Evolutionary conservation across 768 basidiomycete species (phyloP).

Genomic region (Lentinus tigrinus): DNA sequence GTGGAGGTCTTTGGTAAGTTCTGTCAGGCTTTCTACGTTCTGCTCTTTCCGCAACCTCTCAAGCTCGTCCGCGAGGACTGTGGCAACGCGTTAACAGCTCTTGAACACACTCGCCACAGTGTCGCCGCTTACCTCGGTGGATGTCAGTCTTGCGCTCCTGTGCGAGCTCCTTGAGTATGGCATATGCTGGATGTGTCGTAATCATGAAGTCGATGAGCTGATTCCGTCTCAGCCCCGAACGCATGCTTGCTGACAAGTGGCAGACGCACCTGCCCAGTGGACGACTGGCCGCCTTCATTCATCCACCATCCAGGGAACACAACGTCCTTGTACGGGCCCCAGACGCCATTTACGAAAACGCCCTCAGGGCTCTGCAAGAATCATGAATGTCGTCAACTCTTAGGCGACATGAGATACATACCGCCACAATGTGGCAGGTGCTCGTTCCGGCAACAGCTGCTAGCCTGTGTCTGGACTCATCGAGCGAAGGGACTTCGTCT

Average conservation of each 20-base stretch:
- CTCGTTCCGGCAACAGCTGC: constrained; percentile 96
- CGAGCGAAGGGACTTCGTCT: constrained; percentile 54
- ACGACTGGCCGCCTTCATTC: constrained; percentile 99
- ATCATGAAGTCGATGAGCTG: constrained; percentile 94
- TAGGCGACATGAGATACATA: constrained; percentile 23
- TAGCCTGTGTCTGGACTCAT: constrained; percentile 77
- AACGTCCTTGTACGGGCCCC: constrained; percentile 91
- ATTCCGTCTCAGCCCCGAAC: neutral
- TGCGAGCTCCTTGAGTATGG: constrained; percentile 61
- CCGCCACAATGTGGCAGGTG: constrained; percentile 93
- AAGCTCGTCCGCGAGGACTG: constrained; percentile 75
- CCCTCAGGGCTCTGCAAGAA: constrained; percentile 65
- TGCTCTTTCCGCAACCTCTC: constrained; percentile 60
- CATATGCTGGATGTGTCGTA: constrained; percentile 86
- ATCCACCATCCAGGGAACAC: constrained; percentile 97
- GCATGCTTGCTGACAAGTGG: neutral
- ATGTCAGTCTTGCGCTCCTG: constrained; percentile 59
- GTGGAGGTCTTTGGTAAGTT: constrained; percentile 87
- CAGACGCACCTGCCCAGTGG: constrained; percentile 80
- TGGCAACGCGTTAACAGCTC: neutral
- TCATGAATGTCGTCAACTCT: neutral
- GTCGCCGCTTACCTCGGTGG: constrained; percentile 45
- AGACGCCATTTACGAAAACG: constrained; percentile 88
- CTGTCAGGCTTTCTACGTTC: constrained; percentile 62
- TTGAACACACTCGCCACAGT: neutral